Conservation (phyloP, 495 filamentous ascomycete species). For the Penicillium desertorum region DNA sequence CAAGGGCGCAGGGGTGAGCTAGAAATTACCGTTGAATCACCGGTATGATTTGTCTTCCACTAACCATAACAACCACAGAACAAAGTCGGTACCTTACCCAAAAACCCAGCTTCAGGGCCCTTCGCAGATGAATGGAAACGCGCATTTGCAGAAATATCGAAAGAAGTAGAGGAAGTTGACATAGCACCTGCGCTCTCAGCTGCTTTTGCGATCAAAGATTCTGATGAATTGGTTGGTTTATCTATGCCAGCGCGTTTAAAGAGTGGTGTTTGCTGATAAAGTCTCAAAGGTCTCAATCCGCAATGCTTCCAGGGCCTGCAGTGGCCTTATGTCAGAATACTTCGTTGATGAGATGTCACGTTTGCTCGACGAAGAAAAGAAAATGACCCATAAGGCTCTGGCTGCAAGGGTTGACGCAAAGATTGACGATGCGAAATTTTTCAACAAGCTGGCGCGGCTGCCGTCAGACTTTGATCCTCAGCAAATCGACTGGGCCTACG, state of each 20-base stretch:
- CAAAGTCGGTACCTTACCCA: slow-evolving; percentile 82
- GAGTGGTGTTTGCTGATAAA: slow-evolving; percentile 9
- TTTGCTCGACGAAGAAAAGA: slow-evolving; percentile 91
- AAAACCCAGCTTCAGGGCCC: slow-evolving; percentile 79
- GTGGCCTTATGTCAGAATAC: slow-evolving; percentile 86
- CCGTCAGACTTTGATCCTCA: slow-evolving; percentile 83
- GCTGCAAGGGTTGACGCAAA: slow-evolving; percentile 83
- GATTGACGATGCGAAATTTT: slow-evolving; percentile 90
- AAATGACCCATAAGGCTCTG: slow-evolving; percentile 84
- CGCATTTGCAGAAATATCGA: slow-evolving; percentile 67
- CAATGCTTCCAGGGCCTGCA: slow-evolving; percentile 87
- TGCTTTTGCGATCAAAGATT: slow-evolving; percentile 93
- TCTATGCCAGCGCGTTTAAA: neutral
- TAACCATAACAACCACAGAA: slow-evolving; percentile 51
- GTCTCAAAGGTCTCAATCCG: slow-evolving; percentile 71
- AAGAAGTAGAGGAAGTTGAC: slow-evolving; percentile 88
- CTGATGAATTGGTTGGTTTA: slow-evolving; percentile 72
- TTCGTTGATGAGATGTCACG: slow-evolving; percentile 98
- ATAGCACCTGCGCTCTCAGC: slow-evolving; percentile 76
- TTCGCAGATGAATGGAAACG: slow-evolving; percentile 97
- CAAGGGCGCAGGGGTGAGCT: slow-evolving; percentile 78
- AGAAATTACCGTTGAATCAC: neutral
- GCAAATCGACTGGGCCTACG: slow-evolving; percentile 91
- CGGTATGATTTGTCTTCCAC: neutral
- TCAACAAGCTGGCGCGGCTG: slow-evolving; percentile 78